A percentile compares a stretch with the other conserved stretches of the same genome.
These are phyloP conservation scores for Raphanus raphanistrum DNA, from an alignment of 345 rosid species.

Conservation along the genomic window DNA sequence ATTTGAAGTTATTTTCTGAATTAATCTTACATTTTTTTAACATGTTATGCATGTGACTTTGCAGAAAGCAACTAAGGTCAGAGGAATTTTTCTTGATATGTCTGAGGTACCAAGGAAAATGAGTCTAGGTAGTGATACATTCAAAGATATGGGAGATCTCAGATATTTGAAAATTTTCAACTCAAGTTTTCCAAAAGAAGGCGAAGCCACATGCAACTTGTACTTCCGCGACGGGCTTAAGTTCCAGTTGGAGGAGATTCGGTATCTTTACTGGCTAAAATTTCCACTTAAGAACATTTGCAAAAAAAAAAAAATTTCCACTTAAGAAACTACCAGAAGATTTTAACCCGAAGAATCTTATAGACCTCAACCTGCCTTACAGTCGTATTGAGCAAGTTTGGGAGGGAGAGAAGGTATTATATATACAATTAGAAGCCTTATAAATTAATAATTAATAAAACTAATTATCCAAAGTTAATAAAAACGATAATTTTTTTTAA, in stretches of 20 bases:
- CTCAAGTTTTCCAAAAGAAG: not conserved
- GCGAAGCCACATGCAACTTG: conserved; percentile 4
- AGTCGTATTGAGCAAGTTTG: conserved; percentile 34
- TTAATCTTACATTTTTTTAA: not conserved
- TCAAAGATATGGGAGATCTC: conserved; percentile 32
- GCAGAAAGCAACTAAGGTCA: conserved; percentile 24
- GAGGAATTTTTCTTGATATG: conserved; percentile 35
- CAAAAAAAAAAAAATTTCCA: conserved; percentile 30
- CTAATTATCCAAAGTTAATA: too few species aligned
- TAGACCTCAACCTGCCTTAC: conserved; percentile 24
- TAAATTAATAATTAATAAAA: too few species aligned
- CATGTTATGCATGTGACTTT: not conserved
- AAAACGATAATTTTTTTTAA: too few species aligned
- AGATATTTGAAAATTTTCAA: conserved; percentile 31
- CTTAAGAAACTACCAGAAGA: conserved; percentile 14
- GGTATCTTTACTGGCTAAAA: conserved; percentile 28
- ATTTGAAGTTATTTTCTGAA: not conserved
- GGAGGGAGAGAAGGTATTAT: conserved; percentile 28
- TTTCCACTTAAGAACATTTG: conserved; percentile 25
- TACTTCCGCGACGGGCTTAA: conserved; percentile 16
- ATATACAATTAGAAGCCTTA: not conserved
- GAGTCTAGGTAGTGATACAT: not conserved
- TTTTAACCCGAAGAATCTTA: conserved; percentile 21
- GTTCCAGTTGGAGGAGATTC: conserved; percentile 9
- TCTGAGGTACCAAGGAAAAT: conserved; percentile 9